Evolutionary conservation across 2,329 filamentous ascomycete genomes (phyloP).

Genomic region (Dothidotthia symphoricarpi): DNA sequence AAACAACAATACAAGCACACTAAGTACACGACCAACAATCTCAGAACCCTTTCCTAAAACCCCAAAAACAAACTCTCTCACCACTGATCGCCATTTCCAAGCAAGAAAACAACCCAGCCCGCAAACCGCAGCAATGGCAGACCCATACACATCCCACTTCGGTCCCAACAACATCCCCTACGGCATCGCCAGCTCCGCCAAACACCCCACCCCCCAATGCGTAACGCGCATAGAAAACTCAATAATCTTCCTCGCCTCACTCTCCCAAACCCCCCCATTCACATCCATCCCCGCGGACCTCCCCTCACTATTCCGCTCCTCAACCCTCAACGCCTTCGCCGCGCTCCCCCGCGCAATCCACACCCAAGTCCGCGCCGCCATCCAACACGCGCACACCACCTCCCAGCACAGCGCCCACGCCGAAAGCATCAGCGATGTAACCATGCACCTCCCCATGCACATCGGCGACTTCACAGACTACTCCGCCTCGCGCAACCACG

Average conservation of each 20-base stretch:
- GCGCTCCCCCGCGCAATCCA: conserved; percentile 45
- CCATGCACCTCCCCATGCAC: conserved; percentile 55
- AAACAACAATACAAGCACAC: too few species aligned
- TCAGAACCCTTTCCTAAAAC: not conserved
- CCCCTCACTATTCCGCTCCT: conserved; percentile 31
- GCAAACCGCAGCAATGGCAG: conserved; percentile 15
- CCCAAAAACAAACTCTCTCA: too few species aligned
- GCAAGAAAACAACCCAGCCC: too few species aligned
- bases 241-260: conserved; percentile 53
- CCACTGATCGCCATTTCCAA: too few species aligned
- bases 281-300: conserved; percentile 18
- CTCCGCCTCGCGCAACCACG: conserved; percentile 55
- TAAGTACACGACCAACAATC: too few species aligned
- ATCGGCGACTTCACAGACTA: conserved; percentile 61
- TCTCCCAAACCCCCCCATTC: conserved; percentile 39
- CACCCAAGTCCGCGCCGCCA: conserved; percentile 41
- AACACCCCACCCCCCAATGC: conserved; percentile 39
- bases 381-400: conserved; percentile 39
- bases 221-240: conserved; percentile 53
- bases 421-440: conserved; percentile 43
- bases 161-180: conserved; percentile 35
- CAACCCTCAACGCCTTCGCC: conserved; percentile 52
- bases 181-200: conserved; percentile 28
- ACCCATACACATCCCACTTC: conserved; percentile 29
- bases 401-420: conserved; percentile 12